Evolutionary conservation across 106 monocot genomes (phyloP), one percentile per base, ranked within the genome.

Genomic region (Posidonia australis): DNA sequence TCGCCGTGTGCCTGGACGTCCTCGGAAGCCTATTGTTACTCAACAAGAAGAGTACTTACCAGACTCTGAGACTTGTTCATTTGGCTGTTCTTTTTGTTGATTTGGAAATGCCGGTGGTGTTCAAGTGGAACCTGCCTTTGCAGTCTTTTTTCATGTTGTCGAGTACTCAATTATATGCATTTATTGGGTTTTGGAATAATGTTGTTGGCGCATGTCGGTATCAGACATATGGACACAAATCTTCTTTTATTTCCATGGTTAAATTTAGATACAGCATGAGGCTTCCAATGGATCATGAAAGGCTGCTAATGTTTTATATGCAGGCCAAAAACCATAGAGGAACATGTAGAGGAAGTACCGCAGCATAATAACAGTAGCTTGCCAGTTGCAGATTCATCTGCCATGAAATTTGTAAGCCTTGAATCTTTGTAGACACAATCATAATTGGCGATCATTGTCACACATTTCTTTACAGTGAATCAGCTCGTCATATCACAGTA

Each of bases 1-100:
- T 77, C 96, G 90, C 32, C 84, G 96, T 9, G 75, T 96, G 21
- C 96, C 96, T 36, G 96, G 96, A 65, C 78, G 80, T 23, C 90
- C 87, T 67, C 76, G 96, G 63, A 85, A 78, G 78, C 70, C 84
- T 44, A 90, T 90, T 72, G 77, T 90, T 67, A 77, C 90, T 52
- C 76, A 82, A 67, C 76, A 54, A 62, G 79, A 82, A 44, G 84
- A 87, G 96, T 98, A 98, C 69, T 78, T 46, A 72, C 76, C 54
- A 13, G 44, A 77, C 75, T 62, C 64, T 67, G 45, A 71, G 63
- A 70, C 52, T 72, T 68, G 54, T 42, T 68, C 60, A 46, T 76
- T 79, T 72, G 42, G 12, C 10, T 25, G 16, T 26, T 57, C 26
- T 14, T 13, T 30, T 26, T 17, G 5, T 57, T 57, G 26, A 22